These are phyloP conservation scores for Phytophthora brassicae DNA, from an alignment of 352 stramenopile genomes.

Conservation along the genomic window DNA sequence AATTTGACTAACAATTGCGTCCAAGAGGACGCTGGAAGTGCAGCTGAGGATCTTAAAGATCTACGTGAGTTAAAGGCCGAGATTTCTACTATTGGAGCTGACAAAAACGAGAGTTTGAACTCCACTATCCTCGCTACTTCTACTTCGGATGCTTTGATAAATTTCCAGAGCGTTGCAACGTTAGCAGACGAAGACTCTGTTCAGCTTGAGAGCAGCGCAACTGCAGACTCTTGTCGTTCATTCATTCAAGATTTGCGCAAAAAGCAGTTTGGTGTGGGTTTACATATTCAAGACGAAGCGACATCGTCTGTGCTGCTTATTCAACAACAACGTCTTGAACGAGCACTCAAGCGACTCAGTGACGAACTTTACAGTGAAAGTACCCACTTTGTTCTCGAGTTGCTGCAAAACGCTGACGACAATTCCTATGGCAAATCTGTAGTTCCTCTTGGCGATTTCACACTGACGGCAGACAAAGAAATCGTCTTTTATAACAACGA, in stretches of 20 bases:
- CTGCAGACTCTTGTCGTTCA: constrained; percentile 33
- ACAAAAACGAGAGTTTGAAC: neutral
- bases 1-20: constrained; percentile 11
- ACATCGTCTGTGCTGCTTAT: constrained; percentile 59
- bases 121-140: constrained; percentile 7
- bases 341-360: constrained; percentile 83
- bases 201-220: neutral
- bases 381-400: constrained; percentile 87
- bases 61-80: neutral
- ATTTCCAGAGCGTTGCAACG: constrained; percentile 12
- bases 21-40: neutral
- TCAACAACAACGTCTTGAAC: constrained; percentile 81
- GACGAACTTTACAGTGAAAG: constrained; percentile 87
- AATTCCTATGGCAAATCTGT: constrained; percentile 57
- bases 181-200: constrained; percentile 7
- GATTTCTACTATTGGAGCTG: neutral
- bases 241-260: constrained; percentile 70
- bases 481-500: constrained; percentile 90
- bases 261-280: constrained; percentile 77
- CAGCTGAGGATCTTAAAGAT: neutral
- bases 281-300: constrained; percentile 60
- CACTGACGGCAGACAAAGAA: constrained; percentile 41
- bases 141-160: constrained; percentile 2
- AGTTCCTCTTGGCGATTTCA: constrained; percentile 61
- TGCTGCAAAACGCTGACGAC: constrained; percentile 89